These are phyloP conservation scores for Botryotinia convoluta DNA, from an alignment of 2,329 filamentous ascomycete species.

Conservation along the genomic window DNA sequence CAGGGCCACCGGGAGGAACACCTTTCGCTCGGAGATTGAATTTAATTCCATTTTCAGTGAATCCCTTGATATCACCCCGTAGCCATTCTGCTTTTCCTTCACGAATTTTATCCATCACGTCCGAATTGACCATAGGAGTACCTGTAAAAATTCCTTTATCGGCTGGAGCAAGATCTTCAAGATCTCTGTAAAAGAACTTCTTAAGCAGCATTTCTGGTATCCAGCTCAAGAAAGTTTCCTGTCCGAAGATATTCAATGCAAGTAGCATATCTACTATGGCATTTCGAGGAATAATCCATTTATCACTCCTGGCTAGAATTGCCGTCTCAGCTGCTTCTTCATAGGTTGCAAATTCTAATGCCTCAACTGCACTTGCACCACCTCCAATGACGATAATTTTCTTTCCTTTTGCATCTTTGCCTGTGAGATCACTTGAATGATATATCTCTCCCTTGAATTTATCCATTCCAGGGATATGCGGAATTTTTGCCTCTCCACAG, in stretches of 20 bases:
- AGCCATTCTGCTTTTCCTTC: conserved; percentile 73
- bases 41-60: conserved; percentile 60
- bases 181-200: conserved; percentile 79
- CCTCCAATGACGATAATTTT: conserved; percentile 74
- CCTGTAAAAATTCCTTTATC: conserved; percentile 75
- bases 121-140: conserved; percentile 84
- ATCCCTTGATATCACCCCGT: conserved; percentile 71
- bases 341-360: conserved; percentile 72
- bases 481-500: conserved; percentile 75
- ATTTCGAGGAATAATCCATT: conserved; percentile 86
- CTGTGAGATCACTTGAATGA: conserved; percentile 74
- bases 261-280: conserved; percentile 70
- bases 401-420: conserved; percentile 70
- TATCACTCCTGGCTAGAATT: conserved; percentile 74
- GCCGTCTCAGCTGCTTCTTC: conserved; percentile 65
- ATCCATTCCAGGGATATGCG: conserved; percentile 66
- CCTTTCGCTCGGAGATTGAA: conserved; percentile 72
- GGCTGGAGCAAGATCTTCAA: conserved; percentile 68
- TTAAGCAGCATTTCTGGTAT: conserved; percentile 74
- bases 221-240: conserved; percentile 72
- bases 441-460: conserved; percentile 69
- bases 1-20: conserved; percentile 73
- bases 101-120: conserved; percentile 74
- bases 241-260: conserved; percentile 74
- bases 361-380: conserved; percentile 78